Conservation (phyloP, 2,329 filamentous ascomycete species). For the Colletotrichum camelliae region DNA sequence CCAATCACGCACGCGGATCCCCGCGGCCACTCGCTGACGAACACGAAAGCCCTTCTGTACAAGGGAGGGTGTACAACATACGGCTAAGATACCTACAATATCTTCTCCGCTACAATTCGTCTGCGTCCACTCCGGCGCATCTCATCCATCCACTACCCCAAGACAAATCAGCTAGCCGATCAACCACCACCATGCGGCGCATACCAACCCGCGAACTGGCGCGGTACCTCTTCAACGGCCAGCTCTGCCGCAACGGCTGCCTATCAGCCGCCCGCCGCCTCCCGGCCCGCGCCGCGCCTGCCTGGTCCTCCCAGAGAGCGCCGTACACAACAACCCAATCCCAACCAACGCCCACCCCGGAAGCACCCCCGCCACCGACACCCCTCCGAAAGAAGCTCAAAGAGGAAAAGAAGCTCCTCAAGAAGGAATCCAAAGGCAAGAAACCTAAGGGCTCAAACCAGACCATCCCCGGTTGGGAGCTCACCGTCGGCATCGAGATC, state of each 20-base stretch:
- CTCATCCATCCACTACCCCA: neutral
- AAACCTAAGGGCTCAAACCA: slow-evolving; percentile 52
- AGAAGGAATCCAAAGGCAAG: slow-evolving; percentile 60
- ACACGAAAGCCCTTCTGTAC: neutral
- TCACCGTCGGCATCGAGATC: slow-evolving; percentile 96
- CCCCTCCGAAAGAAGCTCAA: slow-evolving; percentile 77
- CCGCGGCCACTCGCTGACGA: neutral
- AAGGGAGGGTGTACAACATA: slow-evolving; percentile 4
- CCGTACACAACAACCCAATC: slow-evolving; percentile 28
- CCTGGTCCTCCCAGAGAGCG: neutral
- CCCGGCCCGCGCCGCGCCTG: slow-evolving; percentile 14
- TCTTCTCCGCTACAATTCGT: neutral
- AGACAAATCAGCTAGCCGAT: neutral
- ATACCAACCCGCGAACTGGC: slow-evolving; percentile 49
- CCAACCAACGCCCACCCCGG: slow-evolving; percentile 25
- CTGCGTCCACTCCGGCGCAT: accelerated
- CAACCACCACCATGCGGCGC: slow-evolving; percentile 43
- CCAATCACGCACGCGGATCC: neutral
- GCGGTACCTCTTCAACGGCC: slow-evolving; percentile 54
- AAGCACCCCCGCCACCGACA: slow-evolving; percentile 35
- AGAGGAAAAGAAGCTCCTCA: slow-evolving; percentile 72
- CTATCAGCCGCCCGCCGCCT: slow-evolving; percentile 24
- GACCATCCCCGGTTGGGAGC: slow-evolving; percentile 77
- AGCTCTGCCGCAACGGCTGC: slow-evolving; percentile 48
- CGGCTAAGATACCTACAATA: neutral